Base-by-base conservation (phyloP, 257 asterid species). In the Jacaranda mimosifolia region DNA sequence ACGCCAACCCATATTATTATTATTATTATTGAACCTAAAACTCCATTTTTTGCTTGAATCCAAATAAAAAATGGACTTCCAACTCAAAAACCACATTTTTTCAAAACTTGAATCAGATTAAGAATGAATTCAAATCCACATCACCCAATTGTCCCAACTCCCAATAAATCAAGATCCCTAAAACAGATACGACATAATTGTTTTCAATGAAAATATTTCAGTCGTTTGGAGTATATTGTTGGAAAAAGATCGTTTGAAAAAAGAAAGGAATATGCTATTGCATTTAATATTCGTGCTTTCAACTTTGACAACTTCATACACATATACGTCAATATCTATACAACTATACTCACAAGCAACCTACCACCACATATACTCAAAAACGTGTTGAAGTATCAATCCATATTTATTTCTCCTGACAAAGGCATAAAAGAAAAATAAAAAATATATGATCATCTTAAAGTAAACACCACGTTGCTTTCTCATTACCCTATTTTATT, bases 401-500 rank as follows among this genome's bases (percentile, higher is more conserved):
- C 80, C 74, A 55, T 72, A 43, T 26, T 38, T 78, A 4, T 18
- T 70, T n/a, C 19, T 76, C 55, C 64, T 73, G 63, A 74, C 56
- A 84, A 52, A 63, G 43, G 55, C 12, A 7, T 19, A 3, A 55
- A n/a, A 65, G 0, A 43, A 21, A 46, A 18, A 43, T 39, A 35
- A 12, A 32, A 60, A 78, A 49, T 4, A 39, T 35, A 56, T 17
- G 32, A 26, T 26, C 32, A 26, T 26, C 32, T 26, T 21, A 62
- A 82, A 85, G 86, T 76, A 79, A 58, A 68, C 53, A 62, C 60
- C 71, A 73, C 74, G 68, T 85, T 69, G 83, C 84, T 79, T 85
- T 82, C 84, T 9, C 48, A 48, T 71, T 76, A 73, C 83, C 74
- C 76, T 74, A 35, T 53, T 74, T 69, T 57, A 52, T 39, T 74